These are phyloP conservation scores for Passiflora organensis DNA, from an alignment of 345 rosid genomes.

Conservation along the genomic window DNA sequence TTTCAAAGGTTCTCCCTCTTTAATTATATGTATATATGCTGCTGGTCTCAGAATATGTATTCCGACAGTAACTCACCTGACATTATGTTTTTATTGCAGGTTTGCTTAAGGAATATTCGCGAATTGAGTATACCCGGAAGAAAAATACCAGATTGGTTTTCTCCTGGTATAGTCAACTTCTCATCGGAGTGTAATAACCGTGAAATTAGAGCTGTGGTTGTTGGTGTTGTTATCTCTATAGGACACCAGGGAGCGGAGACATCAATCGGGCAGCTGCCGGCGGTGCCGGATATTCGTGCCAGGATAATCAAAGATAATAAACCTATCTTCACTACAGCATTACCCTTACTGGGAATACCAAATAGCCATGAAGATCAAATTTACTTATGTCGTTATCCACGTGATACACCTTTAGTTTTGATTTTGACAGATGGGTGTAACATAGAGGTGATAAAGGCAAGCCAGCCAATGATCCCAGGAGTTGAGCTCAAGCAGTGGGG, in stretches of 20 bases:
- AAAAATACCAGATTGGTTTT: conserved; percentile 51
- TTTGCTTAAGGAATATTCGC: conserved; percentile 32
- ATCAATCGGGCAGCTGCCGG: conserved; percentile 17
- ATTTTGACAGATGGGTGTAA: conserved; percentile 30
- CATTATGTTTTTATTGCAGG: conserved; percentile 25
- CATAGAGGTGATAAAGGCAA: conserved; percentile 23
- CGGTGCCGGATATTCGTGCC: conserved; percentile 35
- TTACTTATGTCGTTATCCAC: conserved; percentile 44
- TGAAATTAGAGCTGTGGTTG: conserved; percentile 36
- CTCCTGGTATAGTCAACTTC: conserved; percentile 18
- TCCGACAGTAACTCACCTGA: not conserved
- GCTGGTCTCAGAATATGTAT: not conserved
- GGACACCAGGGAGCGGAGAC: conserved; percentile 17
- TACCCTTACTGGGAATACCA: conserved; percentile 47
- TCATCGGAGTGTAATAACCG: conserved; percentile 35
- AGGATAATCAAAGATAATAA: conserved; percentile 21
- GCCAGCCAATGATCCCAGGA: conserved; percentile 24
- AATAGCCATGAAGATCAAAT: conserved; percentile 40
- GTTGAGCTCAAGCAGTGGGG: conserved; percentile 39
- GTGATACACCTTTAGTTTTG: conserved; percentile 25
- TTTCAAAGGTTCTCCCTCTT: conserved; percentile 35
- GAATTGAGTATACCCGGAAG: conserved; percentile 57
- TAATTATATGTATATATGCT: not conserved
- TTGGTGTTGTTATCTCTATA: conserved; percentile 47
- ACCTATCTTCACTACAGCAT: not conserved